Evolutionary conservation across 257 asterid species (phyloP), one percentile per base, ranked within the genome.

Genomic region (Eucommia ulmoides): DNA sequence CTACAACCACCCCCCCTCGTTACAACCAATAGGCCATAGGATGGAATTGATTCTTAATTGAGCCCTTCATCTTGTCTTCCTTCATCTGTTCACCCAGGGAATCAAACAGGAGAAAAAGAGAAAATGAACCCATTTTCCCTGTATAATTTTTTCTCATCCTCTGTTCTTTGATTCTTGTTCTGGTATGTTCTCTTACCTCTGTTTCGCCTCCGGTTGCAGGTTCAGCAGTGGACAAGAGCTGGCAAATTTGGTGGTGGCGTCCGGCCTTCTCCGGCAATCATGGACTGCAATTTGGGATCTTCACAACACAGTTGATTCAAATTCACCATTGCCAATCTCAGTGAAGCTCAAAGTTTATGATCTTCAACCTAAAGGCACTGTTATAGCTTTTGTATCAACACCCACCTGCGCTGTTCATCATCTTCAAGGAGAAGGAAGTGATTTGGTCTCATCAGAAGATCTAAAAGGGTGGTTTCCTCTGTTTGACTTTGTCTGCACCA

Each of bases 151-250:
- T n/a, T n/a, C 38, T 29, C 38, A 12, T 29, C 38, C 12, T 29
- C 12, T 29, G 38, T 12, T 5, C 38, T 29, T 29, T 29, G 8
- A 5, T 29, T 29, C 38, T 12, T 12, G 7, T 29, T 29, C 38
- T 29, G 38, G 8, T 7, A 12, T 29, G 38, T 29, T 29, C 12
- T 12, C 7, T 29, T 12, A 29, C 12, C 38, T 5, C 38, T 29
- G 38, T 29, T 29, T 3, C 16, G n/a, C n/a, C 20, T 15, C 4
- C 19, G 48, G 9, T 42, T 42, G 48, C 59, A 56, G 58, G 49
- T 65, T 65, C 20, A 65, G 66, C 45, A 33, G 62, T 59, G 72
- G 59, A 24, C 35, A 54, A 29, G 72, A 66, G 48, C 22, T 66
- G 50, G 60, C 53, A 12, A 52, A 52, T 15, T 50, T 66, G 54